These are phyloP conservation scores for Sporothrix pallida DNA, from an alignment of 2,329 filamentous ascomycete genomes.

Conservation along the genomic window DNA sequence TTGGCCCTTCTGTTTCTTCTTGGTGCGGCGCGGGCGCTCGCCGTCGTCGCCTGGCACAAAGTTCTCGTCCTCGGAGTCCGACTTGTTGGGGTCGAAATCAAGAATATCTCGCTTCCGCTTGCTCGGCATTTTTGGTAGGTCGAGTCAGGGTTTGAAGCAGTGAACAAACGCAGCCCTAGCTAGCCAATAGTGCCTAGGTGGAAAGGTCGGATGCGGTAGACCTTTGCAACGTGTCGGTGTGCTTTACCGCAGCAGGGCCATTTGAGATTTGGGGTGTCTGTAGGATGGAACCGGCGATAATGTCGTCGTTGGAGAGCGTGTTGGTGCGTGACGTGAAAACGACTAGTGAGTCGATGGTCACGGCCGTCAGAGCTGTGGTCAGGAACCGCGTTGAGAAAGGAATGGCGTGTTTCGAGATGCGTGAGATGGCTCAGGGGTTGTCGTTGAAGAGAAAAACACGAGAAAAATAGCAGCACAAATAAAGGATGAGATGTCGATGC, in stretches of 20 bases:
- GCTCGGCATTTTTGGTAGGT: constrained; percentile 47
- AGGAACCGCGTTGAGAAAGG: neutral
- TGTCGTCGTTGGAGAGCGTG: neutral
- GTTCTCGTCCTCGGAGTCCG: constrained; percentile 69
- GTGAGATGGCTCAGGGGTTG: neutral
- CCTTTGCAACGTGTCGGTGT: constrained; percentile 12
- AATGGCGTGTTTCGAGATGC: neutral
- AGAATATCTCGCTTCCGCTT: constrained; percentile 64
- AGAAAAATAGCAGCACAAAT: neutral
- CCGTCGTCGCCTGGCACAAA: constrained; percentile 61
- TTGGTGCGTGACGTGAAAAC: neutral
- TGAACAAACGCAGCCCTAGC: constrained; percentile 8
- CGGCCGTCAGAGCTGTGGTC: neutral
- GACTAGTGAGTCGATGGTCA: constrained; percentile 4
- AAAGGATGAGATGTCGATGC: neutral
- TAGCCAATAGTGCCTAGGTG: neutral
- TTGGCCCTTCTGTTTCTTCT: constrained; percentile 48
- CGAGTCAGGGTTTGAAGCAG: neutral
- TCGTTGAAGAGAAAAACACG: neutral
- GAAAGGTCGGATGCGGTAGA: neutral
- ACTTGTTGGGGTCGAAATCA: constrained; percentile 70
- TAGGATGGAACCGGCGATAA: neutral
- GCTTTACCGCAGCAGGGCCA: constrained; percentile 27
- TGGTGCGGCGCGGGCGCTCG: constrained; percentile 50
- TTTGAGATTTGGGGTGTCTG: neutral